Evolutionary conservation across 2,329 filamentous ascomycete species (phyloP).

Genomic region (Venturia nashicola): DNA sequence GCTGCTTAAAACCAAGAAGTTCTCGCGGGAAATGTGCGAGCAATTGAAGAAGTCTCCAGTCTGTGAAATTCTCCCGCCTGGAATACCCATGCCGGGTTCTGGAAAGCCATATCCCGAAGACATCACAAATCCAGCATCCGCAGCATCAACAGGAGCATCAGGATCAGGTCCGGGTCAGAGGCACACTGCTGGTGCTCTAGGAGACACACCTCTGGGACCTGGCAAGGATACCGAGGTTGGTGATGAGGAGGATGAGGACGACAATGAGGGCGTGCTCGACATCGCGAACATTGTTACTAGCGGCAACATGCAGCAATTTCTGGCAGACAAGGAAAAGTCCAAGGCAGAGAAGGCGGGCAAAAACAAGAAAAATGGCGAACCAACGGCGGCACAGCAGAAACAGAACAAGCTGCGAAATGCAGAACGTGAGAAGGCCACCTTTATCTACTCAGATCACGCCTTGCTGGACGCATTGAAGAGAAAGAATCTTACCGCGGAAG

Average conservation of each 20-base stretch:
- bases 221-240: conserved; percentile 43
- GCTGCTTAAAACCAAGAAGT: conserved; percentile 48
- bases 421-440: conserved; percentile 56
- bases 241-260: conserved; percentile 34
- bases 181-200: conserved; percentile 27
- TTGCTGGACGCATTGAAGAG: conserved; percentile 41
- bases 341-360: conserved; percentile 52
- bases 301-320: conserved; percentile 65
- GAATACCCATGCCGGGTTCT: conserved; percentile 40
- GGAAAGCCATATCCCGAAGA: conserved; percentile 27
- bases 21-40: conserved; percentile 51
- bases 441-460: conserved; percentile 59
- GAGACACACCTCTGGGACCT: conserved; percentile 38
- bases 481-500: conserved; percentile 33
- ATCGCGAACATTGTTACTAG: conserved; percentile 76
- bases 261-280: conserved; percentile 61
- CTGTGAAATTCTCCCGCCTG: conserved; percentile 46
- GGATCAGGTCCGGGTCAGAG: conserved; percentile 31
- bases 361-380: conserved; percentile 40
- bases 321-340: conserved; percentile 73
- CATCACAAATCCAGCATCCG: conserved; percentile 39
- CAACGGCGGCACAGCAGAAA: conserved; percentile 47
- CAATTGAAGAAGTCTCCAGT: conserved; percentile 52
- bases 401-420: conserved; percentile 59
- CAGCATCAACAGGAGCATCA: conserved; percentile 41